Evolutionary conservation across 78 protist genomes (phyloP), one percentile per base, ranked within the genome.

Genomic region (Emiliania huxleyi): DNA sequence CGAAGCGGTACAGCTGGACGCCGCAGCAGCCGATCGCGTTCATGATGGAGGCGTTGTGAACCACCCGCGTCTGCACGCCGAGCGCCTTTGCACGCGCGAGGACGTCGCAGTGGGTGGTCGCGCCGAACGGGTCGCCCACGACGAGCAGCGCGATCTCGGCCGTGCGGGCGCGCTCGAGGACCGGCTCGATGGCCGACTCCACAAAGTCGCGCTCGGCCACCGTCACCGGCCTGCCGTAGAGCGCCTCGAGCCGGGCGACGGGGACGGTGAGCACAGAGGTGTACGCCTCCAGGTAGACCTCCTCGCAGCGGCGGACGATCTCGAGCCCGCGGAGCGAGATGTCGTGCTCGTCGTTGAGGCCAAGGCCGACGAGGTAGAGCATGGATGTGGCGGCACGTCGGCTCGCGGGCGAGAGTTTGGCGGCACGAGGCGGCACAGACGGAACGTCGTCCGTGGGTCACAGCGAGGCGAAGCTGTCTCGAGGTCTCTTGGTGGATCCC

Each of bases 1-100:
- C 99, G 55, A 93, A 99, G 44, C 94, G 29, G 52, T 43, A 55
- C 38, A 98, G 95, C 90, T 98, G 99, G 49, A 99, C 92, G 26
- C 99, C 99, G 42, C 99, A 97, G 92, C 97, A 87, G 29, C 98
- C 99, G 77, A 98, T 91, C 21, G 99, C 99, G 94, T 96, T 98
- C 99, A 99, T 97, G 93, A 99, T 99, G 35, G 99, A 96, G 3
- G 99, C 99, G 92, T 99, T 99, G 97, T 99, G 99, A 33, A 99
- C 87, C 15, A 97, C 98, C 4, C 90, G 21, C 48, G 19, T 6
- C 23, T 8, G n/a, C 25, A 92, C 43, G 21, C 94, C 91, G n/a
- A 69, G 69, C 90, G 95, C 96, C 22, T 87, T 81, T 0, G 98
- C 98, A 5, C 99, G 96, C 88, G 96, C 46, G 19, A 95, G 92